phyloP scores from a whole-genome alignment of 192 early-diverging fungal genomes.

The Jimgerdemannia flammicorona region DNA sequence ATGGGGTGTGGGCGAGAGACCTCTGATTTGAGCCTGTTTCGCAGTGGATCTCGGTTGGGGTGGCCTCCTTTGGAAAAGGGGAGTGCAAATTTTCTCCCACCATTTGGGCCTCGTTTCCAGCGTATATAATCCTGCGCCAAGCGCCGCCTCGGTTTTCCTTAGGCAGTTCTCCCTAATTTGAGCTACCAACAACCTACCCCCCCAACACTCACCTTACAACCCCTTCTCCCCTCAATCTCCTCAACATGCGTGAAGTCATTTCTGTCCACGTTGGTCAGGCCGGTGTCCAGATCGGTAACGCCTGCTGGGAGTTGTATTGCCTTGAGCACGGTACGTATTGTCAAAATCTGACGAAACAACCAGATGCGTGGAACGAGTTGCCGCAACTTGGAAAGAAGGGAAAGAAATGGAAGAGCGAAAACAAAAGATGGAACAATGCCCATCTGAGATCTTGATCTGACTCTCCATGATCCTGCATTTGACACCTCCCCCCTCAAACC shows the following conservation, averaged over 20 bases:
- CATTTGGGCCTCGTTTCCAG: neutral
- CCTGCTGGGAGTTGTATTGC: constrained; percentile 99
- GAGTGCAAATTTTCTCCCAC: too few relatives aligned
- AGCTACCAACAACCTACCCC: neutral
- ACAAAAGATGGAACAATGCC: neutral
- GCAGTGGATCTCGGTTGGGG: too few relatives aligned
- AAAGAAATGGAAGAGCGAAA: neutral
- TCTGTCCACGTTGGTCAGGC: constrained; percentile 85
- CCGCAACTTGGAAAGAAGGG: neutral
- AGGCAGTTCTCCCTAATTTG: neutral
- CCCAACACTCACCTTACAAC: neutral
- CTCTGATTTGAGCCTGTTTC: too few relatives aligned
- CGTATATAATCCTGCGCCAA: neutral
- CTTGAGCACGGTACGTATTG: constrained; percentile 82
- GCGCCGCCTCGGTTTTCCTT: neutral
- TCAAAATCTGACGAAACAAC: neutral
- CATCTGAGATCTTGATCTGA: neutral
- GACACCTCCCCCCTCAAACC: too few relatives aligned
- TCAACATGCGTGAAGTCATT: constrained; percentile 74
- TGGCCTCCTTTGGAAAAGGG: too few relatives aligned
- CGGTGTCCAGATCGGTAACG: constrained; percentile 99
- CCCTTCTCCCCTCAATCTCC: neutral
- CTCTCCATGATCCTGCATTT: neutral
- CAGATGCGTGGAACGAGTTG: too few relatives aligned
- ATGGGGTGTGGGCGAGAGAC: too few relatives aligned